phyloP scores from a whole-genome alignment of 2,329 filamentous ascomycete genomes.

The Aschersonia sp. region DNA sequence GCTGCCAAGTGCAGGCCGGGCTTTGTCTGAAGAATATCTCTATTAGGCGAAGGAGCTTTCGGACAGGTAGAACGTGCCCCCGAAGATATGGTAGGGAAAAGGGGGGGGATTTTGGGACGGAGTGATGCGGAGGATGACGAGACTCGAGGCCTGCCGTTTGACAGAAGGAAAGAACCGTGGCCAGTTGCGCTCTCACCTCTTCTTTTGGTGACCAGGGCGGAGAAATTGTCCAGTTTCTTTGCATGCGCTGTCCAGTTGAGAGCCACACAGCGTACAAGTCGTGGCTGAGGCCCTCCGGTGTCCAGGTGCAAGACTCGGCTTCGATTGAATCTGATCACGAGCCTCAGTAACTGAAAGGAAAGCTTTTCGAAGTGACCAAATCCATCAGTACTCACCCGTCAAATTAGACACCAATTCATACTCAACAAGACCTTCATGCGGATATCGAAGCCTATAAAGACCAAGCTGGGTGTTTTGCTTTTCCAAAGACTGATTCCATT shows the following conservation, averaged over 20 bases:
- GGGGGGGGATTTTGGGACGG: not conserved
- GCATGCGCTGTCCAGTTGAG: slow-evolving; percentile 8
- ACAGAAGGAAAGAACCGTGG: not conserved
- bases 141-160: not conserved
- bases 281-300: slow-evolving; percentile 11
- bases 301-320: slow-evolving; percentile 13
- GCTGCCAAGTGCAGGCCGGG: slow-evolving; percentile 12
- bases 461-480: slow-evolving; percentile 10
- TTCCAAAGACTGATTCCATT: slow-evolving; percentile 15
- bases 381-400: slow-evolving; percentile 11
- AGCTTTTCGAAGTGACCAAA: not conserved
- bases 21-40: slow-evolving; percentile 7
- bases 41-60: slow-evolving; percentile 1
- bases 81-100: not conserved
- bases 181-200: slow-evolving; percentile 1
- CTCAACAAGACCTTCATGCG: slow-evolving; percentile 13
- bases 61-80: not conserved
- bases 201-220: slow-evolving; percentile 16
- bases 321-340: slow-evolving; percentile 10
- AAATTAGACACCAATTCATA: slow-evolving; percentile 15
- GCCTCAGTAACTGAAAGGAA: slow-evolving; percentile 1
- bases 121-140: not conserved
- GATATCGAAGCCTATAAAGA: slow-evolving; percentile 16
- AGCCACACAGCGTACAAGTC: slow-evolving; percentile 17
- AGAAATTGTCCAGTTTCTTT: slow-evolving; percentile 15